These are phyloP conservation scores for Zygotorulaspora sp. DNA, from an alignment of 805 yeast species.

Conservation along the genomic window DNA sequence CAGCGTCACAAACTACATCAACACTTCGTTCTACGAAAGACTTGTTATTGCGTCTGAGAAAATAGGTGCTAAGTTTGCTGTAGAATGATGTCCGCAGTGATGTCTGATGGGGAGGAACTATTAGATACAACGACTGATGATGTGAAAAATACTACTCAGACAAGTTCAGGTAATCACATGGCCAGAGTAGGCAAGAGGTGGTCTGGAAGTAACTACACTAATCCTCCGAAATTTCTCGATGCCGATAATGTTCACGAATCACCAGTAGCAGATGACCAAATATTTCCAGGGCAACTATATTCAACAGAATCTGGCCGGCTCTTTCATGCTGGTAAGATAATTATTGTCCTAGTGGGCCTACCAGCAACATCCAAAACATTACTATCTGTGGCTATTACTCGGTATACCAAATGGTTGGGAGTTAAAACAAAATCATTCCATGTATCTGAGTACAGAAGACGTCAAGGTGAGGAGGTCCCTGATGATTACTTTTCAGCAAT, in stretches of 20 bases:
- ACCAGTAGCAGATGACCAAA: constrained; percentile 40
- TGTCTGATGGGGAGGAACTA: constrained; percentile 33
- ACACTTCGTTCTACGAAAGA: too few species aligned
- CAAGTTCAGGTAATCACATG: constrained; percentile 47
- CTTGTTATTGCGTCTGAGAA: too few species aligned
- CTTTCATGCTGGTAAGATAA: constrained; percentile 92
- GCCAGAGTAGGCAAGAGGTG: constrained; percentile 53
- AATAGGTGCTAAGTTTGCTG: too few species aligned
- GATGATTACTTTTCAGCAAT: constrained; percentile 62
- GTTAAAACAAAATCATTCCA: constrained; percentile 90
- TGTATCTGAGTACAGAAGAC: constrained; percentile 83
- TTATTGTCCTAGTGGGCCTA: constrained; percentile 83
- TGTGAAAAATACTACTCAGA: constrained; percentile 38
- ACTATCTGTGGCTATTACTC: constrained; percentile 81
- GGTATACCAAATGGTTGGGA: constrained; percentile 94
- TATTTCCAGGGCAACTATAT: constrained; percentile 89
- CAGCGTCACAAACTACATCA: too few species aligned
- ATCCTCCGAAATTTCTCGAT: constrained; percentile 10
- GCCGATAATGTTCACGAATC: constrained; percentile 63
- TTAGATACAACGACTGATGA: constrained; percentile 27
- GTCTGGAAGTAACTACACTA: constrained; percentile 29
- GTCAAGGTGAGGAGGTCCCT: constrained; percentile 46
- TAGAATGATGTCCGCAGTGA: constrained; percentile 29
- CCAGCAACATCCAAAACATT: constrained; percentile 97
- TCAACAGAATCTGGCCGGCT: constrained; percentile 88